phyloP scores from a whole-genome alignment of 768 basidiomycete genomes.

The Kondoa malvinella region DNA sequence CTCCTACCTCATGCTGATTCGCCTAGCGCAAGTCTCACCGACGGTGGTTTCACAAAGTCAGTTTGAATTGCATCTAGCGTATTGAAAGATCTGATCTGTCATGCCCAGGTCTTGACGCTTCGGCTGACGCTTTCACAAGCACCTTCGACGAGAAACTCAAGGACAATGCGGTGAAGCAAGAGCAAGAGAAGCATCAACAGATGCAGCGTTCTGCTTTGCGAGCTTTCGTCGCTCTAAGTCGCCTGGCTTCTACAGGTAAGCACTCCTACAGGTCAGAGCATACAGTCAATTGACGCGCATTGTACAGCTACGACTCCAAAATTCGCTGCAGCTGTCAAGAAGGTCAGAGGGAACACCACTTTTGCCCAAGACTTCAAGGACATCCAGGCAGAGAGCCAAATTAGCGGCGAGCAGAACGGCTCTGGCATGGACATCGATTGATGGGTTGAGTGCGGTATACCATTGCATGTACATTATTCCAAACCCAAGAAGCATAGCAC shows the following conservation, averaged over 20 bases:
- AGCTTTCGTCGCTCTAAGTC: slow-evolving; percentile 3
- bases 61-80: not conserved
- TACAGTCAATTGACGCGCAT: not conserved
- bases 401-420: not conserved
- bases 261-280: too few species aligned
- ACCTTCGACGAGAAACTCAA: slow-evolving; percentile 85
- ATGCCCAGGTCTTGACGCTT: slow-evolving; percentile 46
- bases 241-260: not conserved
- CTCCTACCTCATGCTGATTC: slow-evolving; percentile 85
- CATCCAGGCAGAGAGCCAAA: not conserved
- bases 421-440: not conserved
- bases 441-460: too few species aligned
- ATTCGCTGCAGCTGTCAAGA: not conserved
- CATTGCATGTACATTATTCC: not conserved
- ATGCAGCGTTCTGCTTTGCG: slow-evolving; percentile 17
- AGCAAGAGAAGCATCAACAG: slow-evolving; percentile 19
- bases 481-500: not conserved
- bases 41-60: slow-evolving; percentile 56
- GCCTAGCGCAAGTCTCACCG: slow-evolving; percentile 70
- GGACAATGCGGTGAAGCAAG: slow-evolving; percentile 74
- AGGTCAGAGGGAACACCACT: not conserved
- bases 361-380: not conserved
- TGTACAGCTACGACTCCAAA: not conserved
- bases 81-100: too few species aligned
- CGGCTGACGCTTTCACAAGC: slow-evolving; percentile 63